Conservation (phyloP, 2,329 filamentous ascomycete species). For the Fusarium beomiforme region DNA sequence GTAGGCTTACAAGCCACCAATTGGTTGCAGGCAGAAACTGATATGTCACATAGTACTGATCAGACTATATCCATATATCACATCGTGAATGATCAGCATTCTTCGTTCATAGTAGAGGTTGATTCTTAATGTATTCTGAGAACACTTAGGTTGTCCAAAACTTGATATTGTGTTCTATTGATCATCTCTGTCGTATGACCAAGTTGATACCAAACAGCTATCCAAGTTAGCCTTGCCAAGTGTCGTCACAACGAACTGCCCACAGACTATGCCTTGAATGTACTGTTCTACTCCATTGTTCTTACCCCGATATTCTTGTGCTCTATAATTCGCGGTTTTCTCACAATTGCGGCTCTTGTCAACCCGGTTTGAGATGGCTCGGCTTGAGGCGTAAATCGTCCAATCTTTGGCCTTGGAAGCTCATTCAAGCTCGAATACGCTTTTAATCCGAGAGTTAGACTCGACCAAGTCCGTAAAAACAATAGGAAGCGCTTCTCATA, state of each 20-base stretch:
- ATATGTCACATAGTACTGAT: background rate
- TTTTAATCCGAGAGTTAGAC: rapidly evolving
- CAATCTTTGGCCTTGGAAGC: background rate
- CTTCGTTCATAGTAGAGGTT: background rate
- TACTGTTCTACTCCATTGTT: background rate
- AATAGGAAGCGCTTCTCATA: rapidly evolving
- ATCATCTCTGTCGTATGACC: background rate
- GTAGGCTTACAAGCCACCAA: background rate
- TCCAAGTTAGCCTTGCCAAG: background rate
- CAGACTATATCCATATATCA: background rate
- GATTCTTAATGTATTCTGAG: background rate
- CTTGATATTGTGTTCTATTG: background rate
- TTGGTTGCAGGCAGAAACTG: background rate
- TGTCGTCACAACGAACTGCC: background rate
- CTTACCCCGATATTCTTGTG: background rate
- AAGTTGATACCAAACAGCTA: background rate
- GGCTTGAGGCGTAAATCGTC: background rate
- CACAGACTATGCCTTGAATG: background rate
- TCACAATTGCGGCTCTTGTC: background rate
- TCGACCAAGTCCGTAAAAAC: rapidly evolving
- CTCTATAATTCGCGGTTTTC: no score
- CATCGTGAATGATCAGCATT: background rate
- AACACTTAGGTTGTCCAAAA: background rate
- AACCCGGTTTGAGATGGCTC: background rate
- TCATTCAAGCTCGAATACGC: background rate